Base-by-base conservation (phyloP, 2,329 filamentous ascomycete genomes). In the Zasmidium angulare region DNA sequence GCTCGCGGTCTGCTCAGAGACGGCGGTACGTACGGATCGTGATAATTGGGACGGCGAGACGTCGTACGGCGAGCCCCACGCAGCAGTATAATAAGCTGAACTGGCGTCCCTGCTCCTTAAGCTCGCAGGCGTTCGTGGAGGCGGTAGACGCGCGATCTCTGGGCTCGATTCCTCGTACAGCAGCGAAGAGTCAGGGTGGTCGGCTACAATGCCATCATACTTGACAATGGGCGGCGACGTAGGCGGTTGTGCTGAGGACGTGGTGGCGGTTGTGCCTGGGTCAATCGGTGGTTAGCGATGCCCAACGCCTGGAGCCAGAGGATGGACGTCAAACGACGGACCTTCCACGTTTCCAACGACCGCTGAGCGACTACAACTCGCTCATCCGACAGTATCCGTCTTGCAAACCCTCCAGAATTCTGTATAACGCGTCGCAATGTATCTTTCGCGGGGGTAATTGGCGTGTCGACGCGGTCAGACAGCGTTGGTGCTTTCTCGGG, bases 61-160 rank as follows among this genome's bases (percentile, higher is more conserved):
- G 56, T 89, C 87, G 77, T 96, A 96, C 21, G 93, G 93, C 55
- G 92, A 96, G 58, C 93, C 93, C 92, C 93, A 96, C 73, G 89
- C 93, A 51, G 91, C 89, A 50, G 91, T 95, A 71, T 85, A 72
- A 63, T 73, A 74, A 19, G 71, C 70, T 2, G 71, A 73, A 46
- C 63, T 64, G 54, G 67, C 65, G 50, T 72, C 70, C 58, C 61
- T 66, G 56, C 67, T 69, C 43, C 62, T 57, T 4, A 62, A 53
- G 56, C 65, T 70, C 7, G 64, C 68, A 21, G 70, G 70, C 22
- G 70, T 71, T n/a, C 66, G 62, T 20, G 69, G 69, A n/a, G 63
- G 64, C 19, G 64, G 61, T n/a, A 64, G 54, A 52, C 62, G 69
- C n/a, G 63, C 55, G 43, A 60, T 36, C 26, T 68, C 64, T 14